phyloP scores from a whole-genome alignment of 257 asterid genomes.

The Nicotiana noctiflora region DNA sequence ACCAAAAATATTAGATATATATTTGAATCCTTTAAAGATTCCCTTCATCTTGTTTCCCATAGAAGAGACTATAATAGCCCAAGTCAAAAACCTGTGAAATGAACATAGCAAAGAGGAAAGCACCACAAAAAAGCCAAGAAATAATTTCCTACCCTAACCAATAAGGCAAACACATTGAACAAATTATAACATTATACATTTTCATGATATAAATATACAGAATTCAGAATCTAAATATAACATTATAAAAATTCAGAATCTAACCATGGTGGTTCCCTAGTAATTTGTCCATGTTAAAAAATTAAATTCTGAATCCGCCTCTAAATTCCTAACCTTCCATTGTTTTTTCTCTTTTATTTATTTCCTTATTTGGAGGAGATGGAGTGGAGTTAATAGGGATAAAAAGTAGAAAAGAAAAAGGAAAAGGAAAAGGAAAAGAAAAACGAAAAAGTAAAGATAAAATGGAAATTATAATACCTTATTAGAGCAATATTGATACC shows the following conservation, averaged over 20 bases:
- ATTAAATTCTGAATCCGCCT: background rate
- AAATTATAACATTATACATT: background rate
- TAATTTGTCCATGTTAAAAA: background rate
- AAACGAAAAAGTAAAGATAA: background rate
- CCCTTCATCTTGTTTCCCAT: slow-evolving; percentile 76
- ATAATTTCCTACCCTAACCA: background rate
- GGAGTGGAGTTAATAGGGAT: background rate
- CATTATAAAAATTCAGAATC: slow-evolving; percentile 18
- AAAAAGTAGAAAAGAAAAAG: background rate
- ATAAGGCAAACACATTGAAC: slow-evolving; percentile 16
- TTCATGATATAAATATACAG: slow-evolving; percentile 9
- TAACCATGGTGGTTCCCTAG: slow-evolving; percentile 5
- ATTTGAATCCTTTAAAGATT: slow-evolving; percentile 68
- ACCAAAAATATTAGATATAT: slow-evolving; percentile 68
- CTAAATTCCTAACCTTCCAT: too few species aligned
- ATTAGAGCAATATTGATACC: slow-evolving; percentile 1
- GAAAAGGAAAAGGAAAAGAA: background rate
- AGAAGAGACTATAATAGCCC: slow-evolving; percentile 9
- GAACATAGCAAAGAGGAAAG: slow-evolving; percentile 20
- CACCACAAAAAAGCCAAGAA: slow-evolving; percentile 10
- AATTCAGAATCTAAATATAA: slow-evolving; percentile 20
- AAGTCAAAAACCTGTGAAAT: slow-evolving; percentile 10
- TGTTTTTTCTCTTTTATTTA: background rate
- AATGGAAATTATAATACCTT: slow-evolving; percentile 22
- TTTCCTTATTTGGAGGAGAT: background rate